Evolutionary conservation across 2,329 filamentous ascomycete species (phyloP), one percentile per base, ranked within the genome.

Genomic region (Phaeosphaeriaceae sp.): DNA sequence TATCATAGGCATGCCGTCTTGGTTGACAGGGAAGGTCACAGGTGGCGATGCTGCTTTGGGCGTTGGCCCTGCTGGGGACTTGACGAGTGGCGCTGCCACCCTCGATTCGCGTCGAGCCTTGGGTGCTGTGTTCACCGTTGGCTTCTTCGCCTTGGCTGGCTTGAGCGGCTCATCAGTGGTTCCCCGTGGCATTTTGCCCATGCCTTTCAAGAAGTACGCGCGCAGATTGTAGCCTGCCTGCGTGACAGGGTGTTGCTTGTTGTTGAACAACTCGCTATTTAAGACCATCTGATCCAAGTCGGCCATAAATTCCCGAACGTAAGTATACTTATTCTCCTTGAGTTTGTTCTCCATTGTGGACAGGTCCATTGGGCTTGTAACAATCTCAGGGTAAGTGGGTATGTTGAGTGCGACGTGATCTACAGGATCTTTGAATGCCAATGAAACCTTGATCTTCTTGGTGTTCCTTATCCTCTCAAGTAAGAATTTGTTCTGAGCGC

Each of bases 251-350:
- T 98, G 93, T 5, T 86, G 81, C 0, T 85, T 80, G 15, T 94
- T 93, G 74, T 99, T 99, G 85, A 97, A 99, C 0, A 82, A 80
- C 40, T 89, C 75, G 0, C 91, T 88, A 75, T 99, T 99, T 58
- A 88, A 81, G 61, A 94, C 86, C 75, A 99, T 90, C 53, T 93
- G 83, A 31, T 88, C 81, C 51, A 97, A 84, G 69, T 97, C 93
- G 47, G 83, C 82, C 67, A 89, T 87, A 72, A 97, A 89, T 4
- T 88, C 88, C 51, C 89, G 86, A n/a, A 93, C 84, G 6, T 85
- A 88, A 9, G 78, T 71, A 75, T 97, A 98, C 48, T 84, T 79
- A 52, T 86, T 84, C 27, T 87, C 84, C 70, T 92, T 92, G 36
- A 98, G 78, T 65, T 91, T 93, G 52, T 85, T 83, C 72, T 98